Base-by-base conservation (phyloP, 2,329 filamentous ascomycete species). In the Cordyceps javanica region DNA sequence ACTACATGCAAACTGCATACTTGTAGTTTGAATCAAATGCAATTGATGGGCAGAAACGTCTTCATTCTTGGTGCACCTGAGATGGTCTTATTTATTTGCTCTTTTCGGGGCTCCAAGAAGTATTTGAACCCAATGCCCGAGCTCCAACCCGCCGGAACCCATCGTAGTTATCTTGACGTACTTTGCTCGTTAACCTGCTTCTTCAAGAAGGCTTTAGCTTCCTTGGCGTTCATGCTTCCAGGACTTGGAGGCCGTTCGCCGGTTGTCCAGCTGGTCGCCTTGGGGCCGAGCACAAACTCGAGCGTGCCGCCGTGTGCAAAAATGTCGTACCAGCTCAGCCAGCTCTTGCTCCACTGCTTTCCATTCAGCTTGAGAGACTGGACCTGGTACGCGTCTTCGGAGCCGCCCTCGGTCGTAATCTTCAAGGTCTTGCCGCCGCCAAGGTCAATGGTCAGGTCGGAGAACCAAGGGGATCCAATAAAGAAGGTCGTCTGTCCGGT, bases 401-500 rank as follows among this genome's bases (percentile, higher is more conserved):
- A 66, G 9, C 78, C 75, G 6, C 82, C 82, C 0, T 70, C 77
- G 1, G 78, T 73, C 0, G 78, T 83, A 49, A 89, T 78, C 2
- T 70, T 67, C 26, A 89, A 73, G 25, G 65, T 75, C 66, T 82
- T 85, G 5, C 74, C 77, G 3, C 66, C 73, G 10, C 80, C 82
- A 1, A 89, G 75, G 36, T 80, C 70, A 57, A 90, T 81, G 0
- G 74, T 82, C 62, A 88, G 72, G 39, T 82, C 76, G 1, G 70
- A 69, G 65, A 87, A 85, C 82, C 82, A 88, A 0, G 85, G 85
- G 7, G 82, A 82, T 3, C 80, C 81, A 54, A 89, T 75, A 16
- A 89, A 73, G 67, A 88, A 89, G 1, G 82, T 86, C 0, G 83
- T 83, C 72, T 89, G 86, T 0, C 84, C 85, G 0, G 85, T 87